Evolutionary conservation across 2,329 filamentous ascomycete species (phyloP), one percentile per base, ranked within the genome.

Genomic region (Aureobasidium sp.): DNA sequence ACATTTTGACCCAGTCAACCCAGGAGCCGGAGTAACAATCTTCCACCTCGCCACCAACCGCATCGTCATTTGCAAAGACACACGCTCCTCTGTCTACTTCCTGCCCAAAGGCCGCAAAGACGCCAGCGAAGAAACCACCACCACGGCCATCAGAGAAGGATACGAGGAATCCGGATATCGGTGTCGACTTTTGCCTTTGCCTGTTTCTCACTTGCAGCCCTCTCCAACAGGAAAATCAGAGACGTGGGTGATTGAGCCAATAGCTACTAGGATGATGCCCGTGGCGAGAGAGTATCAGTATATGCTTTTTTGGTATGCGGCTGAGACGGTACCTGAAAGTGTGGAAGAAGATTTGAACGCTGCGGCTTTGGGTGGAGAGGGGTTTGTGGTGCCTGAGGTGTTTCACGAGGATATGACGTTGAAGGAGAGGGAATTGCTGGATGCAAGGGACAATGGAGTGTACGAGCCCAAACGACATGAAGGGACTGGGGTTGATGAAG

Each of bases 151-250:
- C 61, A 70, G 79, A 34, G 79, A 81, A 66, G 79, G 79, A 0
- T 81, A 75, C 64, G 79, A 81, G 67, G 79, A 81, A 73, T 77
- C 75, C 2, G 79, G 79, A 22, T 82, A 79, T 66, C 72, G 78
- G 45, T 81, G 81, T 64, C 73, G 79, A 36, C 69, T 81, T 11
- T 71, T 82, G 15, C 78, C 79, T 4, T 67, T 82, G 1, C 76
- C 78, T 1, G 70, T 76, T 1, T 65, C 63, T 22, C 79, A 81
- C 64, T 68, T 72, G 41, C 79, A 81, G 66, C 76, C 78, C 8
- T 1, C 71, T 72, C 65, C 70, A 72, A 4, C 70, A 75, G 27
- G 64, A 12, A 60, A 65, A 42, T 11, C 15, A 11, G 63, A 34
- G 17, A 31, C 65, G 59, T 71, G 76, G 68, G 71, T 70, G 1